phyloP scores from a whole-genome alignment of 2,329 filamentous ascomycete genomes.

The Fonsecaea monophora region DNA sequence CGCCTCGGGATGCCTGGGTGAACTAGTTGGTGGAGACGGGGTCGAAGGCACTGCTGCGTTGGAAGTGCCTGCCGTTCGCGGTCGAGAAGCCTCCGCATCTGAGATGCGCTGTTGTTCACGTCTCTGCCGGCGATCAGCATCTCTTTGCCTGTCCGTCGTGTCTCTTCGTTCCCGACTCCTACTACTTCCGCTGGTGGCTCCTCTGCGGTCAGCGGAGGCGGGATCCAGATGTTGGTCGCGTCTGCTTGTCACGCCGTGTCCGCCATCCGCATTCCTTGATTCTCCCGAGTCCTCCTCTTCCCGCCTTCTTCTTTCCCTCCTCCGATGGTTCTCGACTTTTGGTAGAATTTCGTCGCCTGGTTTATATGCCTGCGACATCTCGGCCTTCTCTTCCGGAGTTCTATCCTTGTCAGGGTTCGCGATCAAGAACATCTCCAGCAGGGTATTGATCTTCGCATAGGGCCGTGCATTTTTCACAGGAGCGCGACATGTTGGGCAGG shows the following conservation, averaged over 20 bases:
- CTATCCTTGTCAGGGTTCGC: constrained; percentile 79
- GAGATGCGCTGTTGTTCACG: constrained; percentile 16
- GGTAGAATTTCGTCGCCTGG: constrained; percentile 83
- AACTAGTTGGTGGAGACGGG: constrained; percentile 32
- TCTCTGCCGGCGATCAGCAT: constrained; percentile 28
- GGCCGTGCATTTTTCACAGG: constrained; percentile 83
- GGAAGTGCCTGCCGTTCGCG: constrained; percentile 35
- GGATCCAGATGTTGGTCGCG: constrained; percentile 41
- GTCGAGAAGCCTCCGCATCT: constrained; percentile 34
- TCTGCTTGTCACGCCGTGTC: constrained; percentile 67
- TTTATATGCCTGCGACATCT: constrained; percentile 77
- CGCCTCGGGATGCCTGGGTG: constrained; percentile 39
- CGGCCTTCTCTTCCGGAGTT: constrained; percentile 73
- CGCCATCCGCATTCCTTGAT: constrained; percentile 69
- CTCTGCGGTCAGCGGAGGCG: constrained; percentile 30
- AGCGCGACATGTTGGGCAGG: constrained; percentile 91
- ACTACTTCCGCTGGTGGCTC: constrained; percentile 35
- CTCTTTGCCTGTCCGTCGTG: constrained; percentile 46
- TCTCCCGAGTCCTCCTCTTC: constrained; percentile 63
- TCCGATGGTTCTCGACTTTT: constrained; percentile 59
- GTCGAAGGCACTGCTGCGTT: constrained; percentile 29
- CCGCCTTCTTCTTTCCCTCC: constrained; percentile 54
- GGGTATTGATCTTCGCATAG: constrained; percentile 86
- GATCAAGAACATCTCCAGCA: constrained; percentile 85
- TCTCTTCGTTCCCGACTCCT: constrained; percentile 51